These are phyloP conservation scores for Leishmania mexicana DNA, from an alignment of 208 protist genomes.

Conservation along the genomic window DNA sequence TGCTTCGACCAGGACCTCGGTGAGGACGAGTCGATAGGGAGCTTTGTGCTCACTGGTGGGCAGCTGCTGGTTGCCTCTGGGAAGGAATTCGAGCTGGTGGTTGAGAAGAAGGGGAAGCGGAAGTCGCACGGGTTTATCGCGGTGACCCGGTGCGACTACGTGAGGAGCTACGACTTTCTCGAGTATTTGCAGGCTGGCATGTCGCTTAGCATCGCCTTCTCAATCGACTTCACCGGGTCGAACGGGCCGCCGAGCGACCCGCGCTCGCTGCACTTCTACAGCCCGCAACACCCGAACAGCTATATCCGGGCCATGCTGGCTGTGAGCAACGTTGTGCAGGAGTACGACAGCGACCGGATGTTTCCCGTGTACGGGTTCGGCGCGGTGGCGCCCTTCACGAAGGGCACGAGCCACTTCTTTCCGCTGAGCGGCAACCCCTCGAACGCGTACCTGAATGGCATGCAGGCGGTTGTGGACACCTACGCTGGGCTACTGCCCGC, in stretches of 20 bases:
- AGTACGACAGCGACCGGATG: constrained; percentile 56
- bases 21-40: neutral
- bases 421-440: constrained; percentile 40
- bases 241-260: constrained; percentile 56
- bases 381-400: constrained; percentile 39
- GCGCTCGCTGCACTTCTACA: constrained; percentile 63
- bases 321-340: constrained; percentile 45
- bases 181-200: constrained; percentile 58
- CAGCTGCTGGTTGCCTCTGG: constrained; percentile 12
- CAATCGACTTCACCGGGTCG: constrained; percentile 77
- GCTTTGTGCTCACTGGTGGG: constrained; percentile 20
- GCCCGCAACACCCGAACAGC: constrained; percentile 34
- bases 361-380: constrained; percentile 56
- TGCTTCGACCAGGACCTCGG: neutral
- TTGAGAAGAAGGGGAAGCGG: constrained; percentile 31
- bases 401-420: constrained; percentile 57
- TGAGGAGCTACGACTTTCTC: constrained; percentile 39
- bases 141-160: constrained; percentile 23
- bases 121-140: constrained; percentile 37
- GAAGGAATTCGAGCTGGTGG: constrained; percentile 27
- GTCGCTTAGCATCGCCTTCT: constrained; percentile 69
- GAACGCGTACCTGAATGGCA: constrained; percentile 53
- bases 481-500: constrained; percentile 41
- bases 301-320: constrained; percentile 52
- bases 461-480: constrained; percentile 55